Evolutionary conservation across 352 stramenopile species (phyloP).

Genomic region (Pythium dissotocum): DNA sequence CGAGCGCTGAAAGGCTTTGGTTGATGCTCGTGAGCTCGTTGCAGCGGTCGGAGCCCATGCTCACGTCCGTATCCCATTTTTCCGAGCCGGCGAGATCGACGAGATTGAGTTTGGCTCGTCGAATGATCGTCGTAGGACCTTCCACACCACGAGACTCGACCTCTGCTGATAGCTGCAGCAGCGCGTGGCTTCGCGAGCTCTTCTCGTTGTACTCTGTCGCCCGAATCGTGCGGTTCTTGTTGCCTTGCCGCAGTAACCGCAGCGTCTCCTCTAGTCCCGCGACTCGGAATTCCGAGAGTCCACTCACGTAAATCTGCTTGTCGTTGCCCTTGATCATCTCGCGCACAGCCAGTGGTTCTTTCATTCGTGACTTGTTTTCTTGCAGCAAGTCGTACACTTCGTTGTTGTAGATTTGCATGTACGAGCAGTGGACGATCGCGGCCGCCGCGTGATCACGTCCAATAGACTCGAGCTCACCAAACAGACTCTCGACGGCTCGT

Average conservation of each 20-base stretch:
- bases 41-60: slow-evolving; percentile 68
- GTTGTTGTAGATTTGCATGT: slow-evolving; percentile 93
- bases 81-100: slow-evolving; percentile 92
- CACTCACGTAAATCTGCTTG: slow-evolving; percentile 89
- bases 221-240: slow-evolving; percentile 85
- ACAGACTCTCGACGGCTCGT: slow-evolving; percentile 80
- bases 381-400: slow-evolving; percentile 77
- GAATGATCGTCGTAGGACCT: slow-evolving; percentile 71
- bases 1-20: slow-evolving; percentile 87
- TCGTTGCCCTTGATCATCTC: slow-evolving; percentile 79
- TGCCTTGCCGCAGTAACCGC: slow-evolving; percentile 71
- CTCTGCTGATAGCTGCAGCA: slow-evolving; percentile 84
- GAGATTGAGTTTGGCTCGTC: slow-evolving; percentile 86
- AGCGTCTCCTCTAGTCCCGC: slow-evolving; percentile 78
- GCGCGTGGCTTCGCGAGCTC: slow-evolving; percentile 83
- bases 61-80: slow-evolving; percentile 83
- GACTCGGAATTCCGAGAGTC: slow-evolving; percentile 89
- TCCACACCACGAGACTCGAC: slow-evolving; percentile 73
- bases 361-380: slow-evolving; percentile 55
- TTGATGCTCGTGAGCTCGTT: slow-evolving; percentile 93
- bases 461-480: slow-evolving; percentile 68
- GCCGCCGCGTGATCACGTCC: slow-evolving; percentile 47
- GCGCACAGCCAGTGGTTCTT: slow-evolving; percentile 51
- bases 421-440: slow-evolving; percentile 82
- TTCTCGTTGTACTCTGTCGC: slow-evolving; percentile 88